phyloP scores from a whole-genome alignment of 2,329 filamentous ascomycete species.

The Hymenoscyphus albidus region DNA sequence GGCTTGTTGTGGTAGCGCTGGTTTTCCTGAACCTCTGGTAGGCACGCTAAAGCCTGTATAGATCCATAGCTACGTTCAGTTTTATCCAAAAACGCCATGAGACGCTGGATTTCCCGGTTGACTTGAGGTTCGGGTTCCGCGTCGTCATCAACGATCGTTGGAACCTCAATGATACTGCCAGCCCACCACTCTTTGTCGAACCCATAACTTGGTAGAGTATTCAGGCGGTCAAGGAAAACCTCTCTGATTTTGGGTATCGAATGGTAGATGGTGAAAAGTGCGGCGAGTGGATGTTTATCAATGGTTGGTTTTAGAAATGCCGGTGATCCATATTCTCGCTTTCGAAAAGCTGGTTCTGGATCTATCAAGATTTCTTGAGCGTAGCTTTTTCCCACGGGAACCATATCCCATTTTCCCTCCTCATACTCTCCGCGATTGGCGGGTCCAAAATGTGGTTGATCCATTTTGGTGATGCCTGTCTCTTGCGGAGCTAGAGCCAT shows the following conservation, averaged over 20 bases:
- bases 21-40: slow-evolving; percentile 25
- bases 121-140: slow-evolving; percentile 24
- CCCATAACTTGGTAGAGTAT: slow-evolving; percentile 47
- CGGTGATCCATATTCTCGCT: slow-evolving; percentile 42
- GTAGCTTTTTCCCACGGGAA: slow-evolving; percentile 38
- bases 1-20: slow-evolving; percentile 30
- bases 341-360: slow-evolving; percentile 40
- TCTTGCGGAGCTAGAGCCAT: slow-evolving; percentile 49
- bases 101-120: slow-evolving; percentile 52
- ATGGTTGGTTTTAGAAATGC: slow-evolving; percentile 50
- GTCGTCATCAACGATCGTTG: slow-evolving; percentile 16
- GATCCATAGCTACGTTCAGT: slow-evolving; percentile 59
- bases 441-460: slow-evolving; percentile 53
- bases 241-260: slow-evolving; percentile 57
- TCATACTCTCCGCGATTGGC: slow-evolving; percentile 55
- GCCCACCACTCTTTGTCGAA: slow-evolving; percentile 59
- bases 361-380: slow-evolving; percentile 32
- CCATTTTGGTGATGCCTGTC: slow-evolving; percentile 42
- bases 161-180: slow-evolving; percentile 45
- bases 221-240: slow-evolving; percentile 45
- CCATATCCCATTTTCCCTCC: slow-evolving; percentile 55
- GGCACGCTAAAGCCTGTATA: slow-evolving; percentile 43
- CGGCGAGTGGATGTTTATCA: slow-evolving; percentile 42
- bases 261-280: slow-evolving; percentile 55
- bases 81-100: slow-evolving; percentile 60